These are phyloP conservation scores for Nitzschia palea DNA, from an alignment of 108 stramenopile species.

Conservation along the genomic window DNA sequence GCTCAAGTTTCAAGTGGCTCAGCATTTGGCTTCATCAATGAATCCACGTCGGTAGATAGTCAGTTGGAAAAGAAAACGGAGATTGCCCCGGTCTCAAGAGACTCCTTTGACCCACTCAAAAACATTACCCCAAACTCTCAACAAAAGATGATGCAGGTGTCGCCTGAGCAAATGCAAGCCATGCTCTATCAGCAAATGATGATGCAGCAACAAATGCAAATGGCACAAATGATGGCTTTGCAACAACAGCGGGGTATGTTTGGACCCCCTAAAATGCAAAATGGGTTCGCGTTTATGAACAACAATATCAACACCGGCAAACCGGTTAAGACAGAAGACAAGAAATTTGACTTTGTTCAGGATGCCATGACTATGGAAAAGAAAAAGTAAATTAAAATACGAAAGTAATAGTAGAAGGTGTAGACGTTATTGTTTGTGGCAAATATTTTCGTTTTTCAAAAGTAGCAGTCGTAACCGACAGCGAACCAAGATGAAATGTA, in stretches of 20 bases:
- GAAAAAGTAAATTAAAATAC: constrained; percentile 21
- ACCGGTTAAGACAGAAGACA: constrained; percentile 58
- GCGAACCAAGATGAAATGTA: no score
- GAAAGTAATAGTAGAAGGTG: no score
- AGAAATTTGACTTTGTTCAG: constrained; percentile 85
- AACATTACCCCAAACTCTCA: constrained; percentile 31
- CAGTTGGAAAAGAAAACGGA: constrained; percentile 15
- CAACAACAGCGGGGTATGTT: constrained; percentile 21
- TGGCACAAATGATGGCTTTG: constrained; percentile 80
- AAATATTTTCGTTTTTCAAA: no score
- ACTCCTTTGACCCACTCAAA: constrained; percentile 72
- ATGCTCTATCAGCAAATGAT: constrained; percentile 80
- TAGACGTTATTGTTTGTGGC: no score
- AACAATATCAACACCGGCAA: no score
- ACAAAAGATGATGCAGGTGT: constrained; percentile 42
- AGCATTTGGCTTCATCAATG: constrained; percentile 80
- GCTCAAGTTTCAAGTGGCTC: constrained; percentile 43
- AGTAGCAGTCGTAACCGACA: no score
- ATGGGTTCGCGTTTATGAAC: constrained; percentile 60
- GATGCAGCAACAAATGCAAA: constrained; percentile 76
- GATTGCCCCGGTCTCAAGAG: constrained; percentile 6
- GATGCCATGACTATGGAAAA: constrained; percentile 82
- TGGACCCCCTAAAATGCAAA: constrained; percentile 30
- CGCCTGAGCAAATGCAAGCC: constrained; percentile 77
- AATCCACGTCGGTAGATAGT: constrained; percentile 10